Evolutionary conservation across 2,329 filamentous ascomycete species (phyloP), one percentile per base, ranked within the genome.

Genomic region (Aspergillus floridensis): DNA sequence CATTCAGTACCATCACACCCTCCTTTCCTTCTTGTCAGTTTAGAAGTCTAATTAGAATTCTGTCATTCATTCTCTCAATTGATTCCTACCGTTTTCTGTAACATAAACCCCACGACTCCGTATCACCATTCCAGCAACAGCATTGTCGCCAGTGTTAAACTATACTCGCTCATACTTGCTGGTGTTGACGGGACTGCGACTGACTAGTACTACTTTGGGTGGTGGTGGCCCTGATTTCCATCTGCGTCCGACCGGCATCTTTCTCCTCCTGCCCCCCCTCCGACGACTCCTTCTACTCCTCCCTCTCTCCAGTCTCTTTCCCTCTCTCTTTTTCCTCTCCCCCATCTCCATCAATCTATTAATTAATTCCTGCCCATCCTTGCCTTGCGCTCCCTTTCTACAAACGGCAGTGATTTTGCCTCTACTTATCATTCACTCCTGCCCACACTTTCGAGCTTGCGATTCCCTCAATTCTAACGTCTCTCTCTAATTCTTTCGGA

Each of bases 361-460:
- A 57, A 53, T 57, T 62, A 64, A 64, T 60, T 59, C 47, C 53
- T 55, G 50, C 49, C 56, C 56, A 49, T 65, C 59, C 47, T 61
- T 63, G 57, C 63, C 61, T 63, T 61, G 61, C 61, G 53, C 60
- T 62, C 58, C 60, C 58, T 63, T 48, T 54, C 48, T 62, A 44
- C 35, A 44, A 57, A 47, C 22, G 26, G 51, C 51, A n/a, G 26
- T 56, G 51, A 46, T 58, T 16, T 52, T 44, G 32, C 53, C 52
- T 46, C 26, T 38, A 32, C 55, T 49, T 50, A 56, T 48, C 38
- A 19, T 35, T 26, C 32, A 29, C 48, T 26, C 51, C 29, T 19
- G 22, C 48, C 59, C 54, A 48, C 53, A 44, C 48, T 29, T 54
- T 38, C 38, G 31, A 46, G 26, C 22, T 49, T 16, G 38, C 38